Base-by-base conservation (phyloP, 108 stramenopile genomes). In the Stephanodiscus triporus region DNA sequence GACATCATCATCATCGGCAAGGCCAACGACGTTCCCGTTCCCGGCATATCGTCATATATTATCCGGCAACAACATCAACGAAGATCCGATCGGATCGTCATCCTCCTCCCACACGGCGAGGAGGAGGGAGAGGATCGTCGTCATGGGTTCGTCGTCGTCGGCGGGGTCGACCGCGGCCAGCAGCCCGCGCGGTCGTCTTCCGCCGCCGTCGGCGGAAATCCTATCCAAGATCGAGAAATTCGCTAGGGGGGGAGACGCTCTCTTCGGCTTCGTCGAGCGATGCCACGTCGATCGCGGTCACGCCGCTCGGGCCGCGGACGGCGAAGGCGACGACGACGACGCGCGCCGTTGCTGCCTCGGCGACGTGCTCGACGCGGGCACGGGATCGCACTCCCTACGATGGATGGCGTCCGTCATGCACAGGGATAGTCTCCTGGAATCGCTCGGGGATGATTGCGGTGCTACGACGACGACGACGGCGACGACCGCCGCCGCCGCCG, bases 301-400 rank as follows among this genome's bases (percentile, higher is more conserved):
- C 17, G 6, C 30, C 32, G 59, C 4, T 29, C 26, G 1, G 8
- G 9, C 16, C 54, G 32, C 6, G 6, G 26, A 55, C 24, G 27
- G 9, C 27, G 9, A 27, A 10, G 16, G 4, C 27, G 19, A 20
- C 6, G 20, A 20, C 63, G 0, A 29, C 9, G 36, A 6, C 36
- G 36, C 36, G 36, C 36, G 6, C 11, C 40, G 9, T 27, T 43
- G 29, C 20, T 50, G 47, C 36, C 92, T 94, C 81, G 96, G 96
- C 7, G 49, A 65, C 7, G 83, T 97, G 29, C 66, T 98, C 30
- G 98, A 98, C 77, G 95, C 96, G 0, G 98, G 98, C 4, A 98
- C 98, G 0, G 98, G 98, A 16, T 54, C 81, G 62, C 97, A 98
- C 80, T 94, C 92, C 14, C 59, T 98, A 4, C 89, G 95, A 29